A percentile compares a stretch with the other conserved stretches of the same genome.
Conservation (phyloP, 305 asterid genomes). For the Fraxinus ornus region DNA sequence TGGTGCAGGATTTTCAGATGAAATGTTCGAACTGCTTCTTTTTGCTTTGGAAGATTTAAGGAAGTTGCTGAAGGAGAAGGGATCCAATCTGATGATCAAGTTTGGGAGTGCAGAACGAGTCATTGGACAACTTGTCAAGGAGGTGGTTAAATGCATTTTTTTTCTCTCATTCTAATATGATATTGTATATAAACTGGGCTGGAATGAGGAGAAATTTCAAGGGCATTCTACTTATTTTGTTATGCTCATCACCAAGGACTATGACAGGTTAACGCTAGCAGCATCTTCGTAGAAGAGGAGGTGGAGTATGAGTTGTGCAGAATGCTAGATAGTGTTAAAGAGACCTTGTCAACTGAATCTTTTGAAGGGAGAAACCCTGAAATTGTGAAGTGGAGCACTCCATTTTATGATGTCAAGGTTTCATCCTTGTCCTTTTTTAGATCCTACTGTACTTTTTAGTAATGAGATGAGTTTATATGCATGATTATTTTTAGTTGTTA, state of each 20-base stretch:
- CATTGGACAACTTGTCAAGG: slow-evolving; percentile 52
- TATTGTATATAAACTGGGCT: slow-evolving; percentile 26
- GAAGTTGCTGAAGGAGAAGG: slow-evolving; percentile 61
- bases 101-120: slow-evolving; percentile 68
- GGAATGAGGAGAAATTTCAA: slow-evolving; percentile 23
- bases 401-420: slow-evolving; percentile 69
- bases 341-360: slow-evolving; percentile 39
- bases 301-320: slow-evolving; percentile 59
- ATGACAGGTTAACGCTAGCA: slow-evolving; percentile 69
- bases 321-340: slow-evolving; percentile 53
- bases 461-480: slow-evolving; percentile 1
- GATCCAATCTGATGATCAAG: slow-evolving; percentile 81
- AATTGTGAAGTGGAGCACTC: slow-evolving; percentile 57
- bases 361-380: slow-evolving; percentile 39
- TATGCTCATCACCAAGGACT: slow-evolving; percentile 40
- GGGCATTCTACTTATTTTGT: slow-evolving; percentile 38
- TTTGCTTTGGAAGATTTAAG: slow-evolving; percentile 71
- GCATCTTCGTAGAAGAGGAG: slow-evolving; percentile 77
- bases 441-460: neutral
- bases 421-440: neutral
- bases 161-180: slow-evolving; percentile 29
- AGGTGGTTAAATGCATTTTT: slow-evolving; percentile 52
- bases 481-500: slow-evolving; percentile 13
- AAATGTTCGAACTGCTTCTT: slow-evolving; percentile 69
- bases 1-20: slow-evolving; percentile 75